phyloP scores from a whole-genome alignment of 768 basidiomycete genomes.

The Heimioporus sp. region DNA sequence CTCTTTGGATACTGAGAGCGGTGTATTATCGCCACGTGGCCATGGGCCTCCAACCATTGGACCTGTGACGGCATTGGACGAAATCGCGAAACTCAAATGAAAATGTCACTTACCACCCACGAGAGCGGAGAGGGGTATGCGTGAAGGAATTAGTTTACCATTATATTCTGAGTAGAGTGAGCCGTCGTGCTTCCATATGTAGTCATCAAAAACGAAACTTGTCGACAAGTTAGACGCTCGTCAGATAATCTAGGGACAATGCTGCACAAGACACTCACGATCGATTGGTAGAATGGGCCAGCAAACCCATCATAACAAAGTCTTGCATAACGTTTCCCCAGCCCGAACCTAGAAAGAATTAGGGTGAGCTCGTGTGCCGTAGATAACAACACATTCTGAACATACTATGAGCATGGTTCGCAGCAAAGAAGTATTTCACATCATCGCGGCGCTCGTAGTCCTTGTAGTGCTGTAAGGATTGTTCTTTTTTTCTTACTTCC shows the following conservation, averaged over 20 bases:
- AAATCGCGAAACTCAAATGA: not conserved
- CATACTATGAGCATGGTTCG: conserved; percentile 45
- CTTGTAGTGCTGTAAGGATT: conserved; percentile 41
- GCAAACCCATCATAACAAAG: conserved; percentile 33
- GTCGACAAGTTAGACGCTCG: not conserved
- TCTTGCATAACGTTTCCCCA: conserved; percentile 45
- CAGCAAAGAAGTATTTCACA: conserved; percentile 44
- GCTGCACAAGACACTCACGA: conserved; percentile 25
- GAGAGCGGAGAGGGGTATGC: conserved; percentile 40
- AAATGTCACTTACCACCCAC: conserved; percentile 31
- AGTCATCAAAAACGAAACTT: conserved; percentile 45
- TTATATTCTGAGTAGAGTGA: conserved; percentile 37
- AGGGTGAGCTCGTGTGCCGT: not conserved
- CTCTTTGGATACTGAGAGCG: conserved; percentile 35
- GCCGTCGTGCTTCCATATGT: conserved; percentile 37
- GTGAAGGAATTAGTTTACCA: conserved; percentile 37
- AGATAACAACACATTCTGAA: no score
- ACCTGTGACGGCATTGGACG: conserved; percentile 23
- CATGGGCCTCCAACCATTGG: conserved; percentile 41
- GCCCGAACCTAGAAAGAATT: conserved; percentile 29
- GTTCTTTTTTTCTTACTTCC: conserved; percentile 37
- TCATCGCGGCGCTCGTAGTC: conserved; percentile 29
- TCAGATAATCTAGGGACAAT: not conserved
- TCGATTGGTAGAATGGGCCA: conserved; percentile 34
- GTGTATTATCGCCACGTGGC: conserved; percentile 28